Conservation (phyloP, 495 filamentous ascomycete genomes). For the Penicillium subrubescens region DNA sequence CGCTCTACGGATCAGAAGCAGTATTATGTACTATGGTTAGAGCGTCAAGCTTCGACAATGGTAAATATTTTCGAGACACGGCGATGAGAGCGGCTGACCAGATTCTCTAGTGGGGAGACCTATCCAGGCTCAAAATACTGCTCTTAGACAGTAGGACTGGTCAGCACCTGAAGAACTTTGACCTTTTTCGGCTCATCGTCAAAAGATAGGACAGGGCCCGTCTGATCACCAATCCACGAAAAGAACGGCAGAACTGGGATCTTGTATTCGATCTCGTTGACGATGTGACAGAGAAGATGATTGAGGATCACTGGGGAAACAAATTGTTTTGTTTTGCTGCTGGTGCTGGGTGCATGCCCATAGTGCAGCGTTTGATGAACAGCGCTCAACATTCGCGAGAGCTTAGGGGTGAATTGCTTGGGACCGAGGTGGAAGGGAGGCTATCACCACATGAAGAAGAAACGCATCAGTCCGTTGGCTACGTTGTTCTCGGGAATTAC, state of each 20-base stretch:
- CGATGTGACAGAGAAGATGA: background rate
- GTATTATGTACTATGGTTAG: constrained; percentile 23
- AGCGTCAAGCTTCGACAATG: constrained; percentile 20
- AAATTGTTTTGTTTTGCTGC: background rate
- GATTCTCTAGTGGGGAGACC: constrained; percentile 24
- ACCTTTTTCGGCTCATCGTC: constrained; percentile 2
- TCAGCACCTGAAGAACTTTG: background rate
- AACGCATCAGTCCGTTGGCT: background rate
- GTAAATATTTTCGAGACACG: constrained; percentile 13
- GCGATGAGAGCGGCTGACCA: constrained; percentile 24
- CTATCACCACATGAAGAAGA: background rate
- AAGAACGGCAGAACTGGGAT: background rate
- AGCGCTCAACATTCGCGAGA: background rate
- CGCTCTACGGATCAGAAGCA: constrained; percentile 25
- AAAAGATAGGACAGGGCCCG: background rate
- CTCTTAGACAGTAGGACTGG: constrained; percentile 21
- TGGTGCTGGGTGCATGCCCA: background rate
- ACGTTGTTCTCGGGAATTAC: constrained; percentile 2
- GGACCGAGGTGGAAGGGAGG: background rate
- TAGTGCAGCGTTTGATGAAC: background rate
- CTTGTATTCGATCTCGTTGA: background rate
- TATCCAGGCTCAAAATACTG: constrained; percentile 25
- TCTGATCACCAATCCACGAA: background rate
- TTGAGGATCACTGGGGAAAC: background rate
- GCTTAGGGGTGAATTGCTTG: constrained; percentile 4